phyloP scores from a whole-genome alignment of 768 basidiomycete species.

The Leccinum incarnatum region DNA sequence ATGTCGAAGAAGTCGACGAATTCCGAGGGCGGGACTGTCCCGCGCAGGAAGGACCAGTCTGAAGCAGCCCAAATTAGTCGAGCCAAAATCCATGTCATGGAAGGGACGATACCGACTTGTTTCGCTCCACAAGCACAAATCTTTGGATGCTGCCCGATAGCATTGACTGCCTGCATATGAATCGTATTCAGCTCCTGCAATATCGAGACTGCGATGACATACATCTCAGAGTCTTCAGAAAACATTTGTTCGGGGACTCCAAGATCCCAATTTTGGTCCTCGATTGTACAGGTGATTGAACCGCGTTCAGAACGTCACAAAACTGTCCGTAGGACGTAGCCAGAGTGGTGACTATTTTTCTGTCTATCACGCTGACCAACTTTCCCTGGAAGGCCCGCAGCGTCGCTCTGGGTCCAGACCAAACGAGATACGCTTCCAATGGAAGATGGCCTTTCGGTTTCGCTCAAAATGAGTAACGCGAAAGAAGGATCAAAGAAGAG shows the following conservation, averaged over 20 bases:
- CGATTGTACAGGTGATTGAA: neutral
- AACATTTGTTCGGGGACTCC: neutral
- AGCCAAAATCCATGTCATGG: neutral
- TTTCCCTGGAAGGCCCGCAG: conserved; percentile 14
- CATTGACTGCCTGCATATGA: conserved; percentile 4
- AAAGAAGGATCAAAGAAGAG: neutral
- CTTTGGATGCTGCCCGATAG: neutral
- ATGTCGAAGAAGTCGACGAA: conserved; percentile 11
- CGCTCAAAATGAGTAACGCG: neutral
- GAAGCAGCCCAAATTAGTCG: neutral
- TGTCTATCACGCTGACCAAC: conserved; percentile 3
- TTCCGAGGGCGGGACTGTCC: conserved; percentile 9
- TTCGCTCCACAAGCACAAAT: conserved; percentile 9
- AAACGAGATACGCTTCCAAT: conserved; percentile 11
- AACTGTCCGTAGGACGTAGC: conserved; percentile 12
- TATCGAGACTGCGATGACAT: neutral
- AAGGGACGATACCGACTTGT: conserved; percentile 7
- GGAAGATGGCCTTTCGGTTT: neutral
- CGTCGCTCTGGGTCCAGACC: conserved; percentile 11
- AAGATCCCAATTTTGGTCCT: neutral
- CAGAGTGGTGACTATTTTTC: conserved; percentile 6
- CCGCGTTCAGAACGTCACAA: neutral
- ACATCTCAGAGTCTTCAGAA: conserved; percentile 5
- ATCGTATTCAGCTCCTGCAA: neutral
- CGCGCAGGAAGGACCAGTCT: conserved; percentile 19